A percentile compares a stretch with the other conserved stretches of the same genome.
These are phyloP conservation scores for Penicillium paxilli DNA, from an alignment of 495 filamentous ascomycete species.

Conservation along the genomic window DNA sequence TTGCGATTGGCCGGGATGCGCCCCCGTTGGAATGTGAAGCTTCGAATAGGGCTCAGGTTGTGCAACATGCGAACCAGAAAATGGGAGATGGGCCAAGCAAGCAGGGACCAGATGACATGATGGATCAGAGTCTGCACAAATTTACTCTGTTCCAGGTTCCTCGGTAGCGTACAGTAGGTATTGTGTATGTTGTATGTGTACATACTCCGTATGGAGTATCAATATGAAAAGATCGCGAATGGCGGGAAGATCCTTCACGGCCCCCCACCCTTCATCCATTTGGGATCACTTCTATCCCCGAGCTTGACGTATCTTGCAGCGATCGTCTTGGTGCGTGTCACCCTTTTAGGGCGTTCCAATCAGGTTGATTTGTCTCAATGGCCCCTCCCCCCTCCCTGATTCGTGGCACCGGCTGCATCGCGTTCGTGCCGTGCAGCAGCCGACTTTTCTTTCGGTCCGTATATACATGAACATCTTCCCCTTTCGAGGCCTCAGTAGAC, in stretches of 20 bases:
- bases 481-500: not conserved
- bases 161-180: not conserved
- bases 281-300: not conserved
- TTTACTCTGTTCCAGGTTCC: no score
- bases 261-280: slow-evolving; percentile 16
- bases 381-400: slow-evolving; percentile 1
- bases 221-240: not conserved
- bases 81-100: not conserved
- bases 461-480: slow-evolving; percentile 6
- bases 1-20: slow-evolving; percentile 13
- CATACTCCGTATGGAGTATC: not conserved
- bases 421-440: not conserved
- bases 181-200: not conserved
- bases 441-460: slow-evolving; percentile 3
- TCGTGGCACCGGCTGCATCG: slow-evolving; percentile 7
- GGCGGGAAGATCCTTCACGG: slow-evolving; percentile 1
- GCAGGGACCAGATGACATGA: not conserved
- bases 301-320: slow-evolving; percentile 33
- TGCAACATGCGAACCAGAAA: slow-evolving; percentile 6
- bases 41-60: slow-evolving; percentile 1
- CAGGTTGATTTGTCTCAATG: not conserved
- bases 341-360: slow-evolving; percentile 13
- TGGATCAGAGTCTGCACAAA: no score
- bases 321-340: slow-evolving; percentile 23
- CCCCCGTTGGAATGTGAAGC: slow-evolving; percentile 2